Conservation (phyloP, 768 basidiomycete species). For the Piloderma croceum region DNA sequence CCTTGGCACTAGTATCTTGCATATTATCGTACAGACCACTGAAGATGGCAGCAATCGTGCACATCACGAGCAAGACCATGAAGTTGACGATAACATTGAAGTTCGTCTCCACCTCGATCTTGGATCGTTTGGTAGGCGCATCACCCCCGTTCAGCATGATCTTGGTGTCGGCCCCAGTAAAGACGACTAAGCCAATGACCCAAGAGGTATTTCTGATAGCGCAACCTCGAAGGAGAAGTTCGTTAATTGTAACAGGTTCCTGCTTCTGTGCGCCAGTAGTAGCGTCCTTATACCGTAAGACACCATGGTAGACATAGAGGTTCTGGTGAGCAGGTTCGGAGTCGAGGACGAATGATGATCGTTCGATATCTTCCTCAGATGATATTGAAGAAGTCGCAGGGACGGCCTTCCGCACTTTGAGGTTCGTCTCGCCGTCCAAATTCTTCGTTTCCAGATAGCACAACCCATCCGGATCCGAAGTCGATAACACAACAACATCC, state of each 20-base stretch:
- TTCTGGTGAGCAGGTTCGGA: slow-evolving; percentile 93
- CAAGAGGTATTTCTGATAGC: slow-evolving; percentile 84
- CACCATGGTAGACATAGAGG: slow-evolving; percentile 84
- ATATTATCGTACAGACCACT: slow-evolving; percentile 66
- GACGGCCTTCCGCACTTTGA: slow-evolving; percentile 79
- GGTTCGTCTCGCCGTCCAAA: slow-evolving; percentile 93
- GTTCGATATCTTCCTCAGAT: slow-evolving; percentile 88
- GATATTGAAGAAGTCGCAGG: slow-evolving; percentile 68
- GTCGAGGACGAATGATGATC: slow-evolving; percentile 81
- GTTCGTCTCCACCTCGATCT: slow-evolving; percentile 97
- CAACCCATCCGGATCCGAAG: slow-evolving; percentile 84
- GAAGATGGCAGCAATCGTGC: slow-evolving; percentile 66
- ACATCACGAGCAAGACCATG: slow-evolving; percentile 68
- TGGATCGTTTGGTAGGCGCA: slow-evolving; percentile 93
- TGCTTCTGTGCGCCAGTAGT: slow-evolving; percentile 46
- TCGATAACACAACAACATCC: slow-evolving; percentile 88
- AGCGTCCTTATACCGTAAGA: slow-evolving; percentile 67
- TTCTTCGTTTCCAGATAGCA: slow-evolving; percentile 99
- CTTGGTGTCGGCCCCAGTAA: slow-evolving; percentile 90
- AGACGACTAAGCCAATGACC: slow-evolving; percentile 91
- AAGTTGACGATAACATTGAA: slow-evolving; percentile 98
- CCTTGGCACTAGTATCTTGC: slow-evolving; percentile 57
- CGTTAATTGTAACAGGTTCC: slow-evolving; percentile 83
- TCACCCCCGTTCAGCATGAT: slow-evolving; percentile 90
- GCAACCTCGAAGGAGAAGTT: slow-evolving; percentile 88